Base-by-base conservation (phyloP, 176 grass and related monocot species). In the Oryza longistaminata region DNA sequence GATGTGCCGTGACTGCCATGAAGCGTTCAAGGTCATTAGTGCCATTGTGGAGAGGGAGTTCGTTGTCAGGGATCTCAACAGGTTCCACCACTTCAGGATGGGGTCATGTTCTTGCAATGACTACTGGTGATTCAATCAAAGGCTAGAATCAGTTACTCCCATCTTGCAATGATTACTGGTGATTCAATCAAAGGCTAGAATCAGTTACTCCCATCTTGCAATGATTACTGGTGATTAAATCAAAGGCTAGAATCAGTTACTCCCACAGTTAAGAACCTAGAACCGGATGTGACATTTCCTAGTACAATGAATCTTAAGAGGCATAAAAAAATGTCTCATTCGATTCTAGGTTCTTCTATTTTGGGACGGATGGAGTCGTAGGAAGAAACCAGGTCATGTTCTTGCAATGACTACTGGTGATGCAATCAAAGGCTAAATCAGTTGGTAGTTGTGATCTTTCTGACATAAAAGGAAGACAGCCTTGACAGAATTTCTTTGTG, bases 11-110 rank as follows among this genome's bases (percentile, higher is more conserved):
- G 94, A 93, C 68, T 96, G 94, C n/a, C 94, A 93, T 75, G 87
- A 91, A 22, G 89, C 60, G 49, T 96, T 96, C 80, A 96, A 96
- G 87, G 48, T 85, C 74, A 81, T 96, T n/a, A 91, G 91, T 66
- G 89, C 11, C 52, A 91, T 91, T 88, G 43, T 84, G 11, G 82
- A 70, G 62, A 93, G 91, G 82, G 94, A 89, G 74, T 85, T 96
- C 50, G 91, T 96, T 42, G 91, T 96, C 66, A 91, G 91, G 75
- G 94, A 96, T 83, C 78, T 96, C 78, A 96, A 96, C 83, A 90
- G 91, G 71, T 96, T 96, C 64, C 94, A 93, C 81, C 91, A 91
- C 70, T 96, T 96, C 68, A 90, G 71, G 87, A 66, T 58, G 81
- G 94, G 94, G 0, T 90, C 82, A 76, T 96, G 91, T 83, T 93